Evolutionary conservation across 1,284 basidiomycete genomes (phyloP).

Genomic region (Melampsora larici-populina): DNA sequence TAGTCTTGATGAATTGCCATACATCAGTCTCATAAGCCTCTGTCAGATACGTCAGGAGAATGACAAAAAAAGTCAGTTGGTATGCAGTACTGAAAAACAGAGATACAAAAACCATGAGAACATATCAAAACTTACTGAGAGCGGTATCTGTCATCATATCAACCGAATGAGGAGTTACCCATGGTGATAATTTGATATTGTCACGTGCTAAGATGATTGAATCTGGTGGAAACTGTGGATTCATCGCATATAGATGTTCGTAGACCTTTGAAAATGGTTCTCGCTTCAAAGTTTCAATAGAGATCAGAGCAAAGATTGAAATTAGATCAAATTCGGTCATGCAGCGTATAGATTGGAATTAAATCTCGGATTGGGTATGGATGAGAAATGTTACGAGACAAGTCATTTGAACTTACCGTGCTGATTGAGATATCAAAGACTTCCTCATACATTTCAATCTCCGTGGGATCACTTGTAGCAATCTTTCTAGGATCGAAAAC

Average conservation of each 20-base stretch:
- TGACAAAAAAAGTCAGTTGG: not conserved
- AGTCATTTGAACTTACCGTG: not conserved
- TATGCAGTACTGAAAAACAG: not conserved
- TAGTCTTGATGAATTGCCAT: slow-evolving; percentile 25
- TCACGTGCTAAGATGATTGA: slow-evolving; percentile 21
- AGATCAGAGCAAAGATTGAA: not conserved
- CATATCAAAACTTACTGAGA: slow-evolving; percentile 9
- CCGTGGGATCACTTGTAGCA: not conserved
- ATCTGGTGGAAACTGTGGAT: not conserved
- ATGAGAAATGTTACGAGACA: not conserved
- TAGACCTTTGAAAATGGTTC: slow-evolving; percentile 21
- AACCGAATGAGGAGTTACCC: slow-evolving; percentile 31
- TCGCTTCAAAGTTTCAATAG: not conserved
- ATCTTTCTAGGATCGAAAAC: slow-evolving; percentile 22
- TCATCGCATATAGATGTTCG: not conserved
- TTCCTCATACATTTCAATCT: not conserved
- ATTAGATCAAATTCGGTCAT: not conserved
- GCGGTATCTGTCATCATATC: slow-evolving; percentile 7
- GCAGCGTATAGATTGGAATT: not conserved
- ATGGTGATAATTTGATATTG: slow-evolving; percentile 38
- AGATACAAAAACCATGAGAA: not conserved
- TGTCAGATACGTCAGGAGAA: not conserved
- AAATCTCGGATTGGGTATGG: not conserved
- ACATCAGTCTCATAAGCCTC: slow-evolving; percentile 32
- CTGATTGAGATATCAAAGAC: not conserved